Base-by-base conservation (phyloP, 805 yeast species). In the Priceomyces haplophilus region DNA sequence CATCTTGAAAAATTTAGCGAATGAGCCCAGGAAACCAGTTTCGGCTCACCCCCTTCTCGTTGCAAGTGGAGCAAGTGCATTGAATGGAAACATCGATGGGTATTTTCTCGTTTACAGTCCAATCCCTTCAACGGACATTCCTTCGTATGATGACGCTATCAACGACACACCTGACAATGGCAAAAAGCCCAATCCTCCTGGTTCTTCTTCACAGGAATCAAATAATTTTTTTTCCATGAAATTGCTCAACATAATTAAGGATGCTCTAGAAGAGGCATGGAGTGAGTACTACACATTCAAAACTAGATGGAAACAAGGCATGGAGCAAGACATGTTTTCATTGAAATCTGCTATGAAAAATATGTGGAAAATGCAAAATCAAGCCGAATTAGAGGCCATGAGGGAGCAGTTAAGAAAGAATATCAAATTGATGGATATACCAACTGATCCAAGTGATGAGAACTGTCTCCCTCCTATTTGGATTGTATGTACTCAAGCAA, bases 61-160 rank as follows among this genome's bases (percentile, higher is more conserved):
- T 3, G 91, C 88, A 4, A 80, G 88, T 30, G 93, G 93, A 1
- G 86, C 89, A 4, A 77, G 87, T 34, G 91, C 84, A 46, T 61
- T 85, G 51, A 84, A 85, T 55, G 90, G 89, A 3, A 71, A 78
- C 24, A 75, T 85, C n/a, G 84, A 83, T 56, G 91, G 90, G 0
- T 85, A 85, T 57, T 67, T 83, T 34, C 70, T 83, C 29, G 80
- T 82, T 37, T 85, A 84, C 58, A 76, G 82, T 42, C 82, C 87
- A 2, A 76, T 85, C 2, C 93, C 95, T 0, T 71, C 77, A 17
- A 51, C 67, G 24, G 68, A 67, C 37, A 88, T 88, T 0, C 90
- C 90, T 1, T 61, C 69, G 0, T 83, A 83, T 51, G 73, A 71
- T 11, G 65, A 61, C 32, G 51, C 47, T n/a, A 29, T 33, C 3